Percentiles rank a stretch among this genome's conserved stretches.
Evolutionary conservation across 2,329 filamentous ascomycete species (phyloP).

Genomic region (Grosmannia huntii): DNA sequence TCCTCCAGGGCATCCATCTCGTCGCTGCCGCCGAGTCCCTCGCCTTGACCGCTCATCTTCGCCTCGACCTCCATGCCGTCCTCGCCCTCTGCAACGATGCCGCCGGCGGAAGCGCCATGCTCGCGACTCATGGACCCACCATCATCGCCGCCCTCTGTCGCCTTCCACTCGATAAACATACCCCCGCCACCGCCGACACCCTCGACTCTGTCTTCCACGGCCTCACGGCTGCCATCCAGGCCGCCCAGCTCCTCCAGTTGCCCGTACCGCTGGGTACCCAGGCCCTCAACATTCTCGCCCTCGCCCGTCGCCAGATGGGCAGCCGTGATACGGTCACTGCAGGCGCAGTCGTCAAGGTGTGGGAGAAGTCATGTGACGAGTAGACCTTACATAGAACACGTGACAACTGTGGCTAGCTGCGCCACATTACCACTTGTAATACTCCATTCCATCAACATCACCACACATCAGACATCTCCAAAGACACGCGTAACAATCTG

Average conservation of each 20-base stretch:
- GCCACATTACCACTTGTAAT: too few relatives aligned
- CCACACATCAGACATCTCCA: too few relatives aligned
- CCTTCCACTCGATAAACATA: conserved; percentile 12
- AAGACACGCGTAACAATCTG: too few relatives aligned
- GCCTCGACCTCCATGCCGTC: conserved; percentile 31
- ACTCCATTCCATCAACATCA: too few relatives aligned
- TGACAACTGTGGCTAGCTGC: too few relatives aligned
- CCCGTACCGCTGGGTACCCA: conserved; percentile 27
- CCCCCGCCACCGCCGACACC: conserved; percentile 12
- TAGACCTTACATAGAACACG: too few relatives aligned
- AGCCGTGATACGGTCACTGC: conserved; percentile 8
- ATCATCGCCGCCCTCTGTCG: conserved; percentile 24
- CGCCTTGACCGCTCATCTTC: conserved; percentile 26
- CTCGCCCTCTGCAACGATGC: conserved; percentile 32
- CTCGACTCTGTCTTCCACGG: conserved; percentile 19
- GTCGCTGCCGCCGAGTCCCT: conserved; percentile 30
- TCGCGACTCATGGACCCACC: conserved; percentile 23
- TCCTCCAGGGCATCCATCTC: conserved; percentile 31
- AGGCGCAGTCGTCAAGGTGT: conserved; percentile 16
- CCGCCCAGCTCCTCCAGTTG: conserved; percentile 28
- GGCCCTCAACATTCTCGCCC: conserved; percentile 24
- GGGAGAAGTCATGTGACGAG: too few relatives aligned
- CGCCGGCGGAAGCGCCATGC: conserved; percentile 28
- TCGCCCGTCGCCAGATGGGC: conserved; percentile 16
- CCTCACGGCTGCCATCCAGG: conserved; percentile 26